Evolutionary conservation across 2,329 filamentous ascomycete species (phyloP).

Genomic region (Pseudogymnoascus sp.): DNA sequence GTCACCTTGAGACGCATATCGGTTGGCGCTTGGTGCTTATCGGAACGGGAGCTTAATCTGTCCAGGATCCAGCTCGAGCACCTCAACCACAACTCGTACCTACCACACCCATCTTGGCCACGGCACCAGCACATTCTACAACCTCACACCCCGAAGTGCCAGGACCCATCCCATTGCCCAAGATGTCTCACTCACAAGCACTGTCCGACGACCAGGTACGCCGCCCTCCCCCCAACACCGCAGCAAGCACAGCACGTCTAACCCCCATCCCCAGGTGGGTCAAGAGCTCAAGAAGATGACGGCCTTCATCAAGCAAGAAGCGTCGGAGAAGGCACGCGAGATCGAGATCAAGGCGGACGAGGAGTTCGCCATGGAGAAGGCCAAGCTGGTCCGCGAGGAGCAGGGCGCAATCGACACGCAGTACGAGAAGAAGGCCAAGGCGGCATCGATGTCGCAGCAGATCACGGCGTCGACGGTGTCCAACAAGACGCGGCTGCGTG

Average conservation of each 20-base stretch:
- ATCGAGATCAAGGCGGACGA: constrained; percentile 98
- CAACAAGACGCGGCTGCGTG: constrained; percentile 90
- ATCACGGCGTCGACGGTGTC: constrained; percentile 93
- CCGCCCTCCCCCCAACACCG: constrained; percentile 6
- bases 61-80: constrained; percentile 6
- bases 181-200: constrained; percentile 87
- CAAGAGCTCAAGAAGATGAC: constrained; percentile 99
- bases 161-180: constrained; percentile 35
- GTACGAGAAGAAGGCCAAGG: constrained; percentile 99
- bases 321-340: constrained; percentile 91
- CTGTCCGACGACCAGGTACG: constrained; percentile 95
- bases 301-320: constrained; percentile 98
- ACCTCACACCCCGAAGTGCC: constrained; percentile 7
- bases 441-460: constrained; percentile 96
- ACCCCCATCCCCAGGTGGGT: constrained; percentile 61
- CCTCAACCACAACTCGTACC: background rate
- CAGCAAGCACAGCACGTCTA: constrained; percentile 11
- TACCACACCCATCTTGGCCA: constrained; percentile 5
- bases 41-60: constrained; percentile 10
- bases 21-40: constrained; percentile 9
- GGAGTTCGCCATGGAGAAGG: constrained; percentile 98
- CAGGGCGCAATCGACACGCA: constrained; percentile 83
- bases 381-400: constrained; percentile 94
- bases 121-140: constrained; percentile 2
- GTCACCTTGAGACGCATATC: constrained; percentile 7